Conservation (phyloP, 371 early-diverging fungal species). For the Lichtheimia hyalospora region DNA sequence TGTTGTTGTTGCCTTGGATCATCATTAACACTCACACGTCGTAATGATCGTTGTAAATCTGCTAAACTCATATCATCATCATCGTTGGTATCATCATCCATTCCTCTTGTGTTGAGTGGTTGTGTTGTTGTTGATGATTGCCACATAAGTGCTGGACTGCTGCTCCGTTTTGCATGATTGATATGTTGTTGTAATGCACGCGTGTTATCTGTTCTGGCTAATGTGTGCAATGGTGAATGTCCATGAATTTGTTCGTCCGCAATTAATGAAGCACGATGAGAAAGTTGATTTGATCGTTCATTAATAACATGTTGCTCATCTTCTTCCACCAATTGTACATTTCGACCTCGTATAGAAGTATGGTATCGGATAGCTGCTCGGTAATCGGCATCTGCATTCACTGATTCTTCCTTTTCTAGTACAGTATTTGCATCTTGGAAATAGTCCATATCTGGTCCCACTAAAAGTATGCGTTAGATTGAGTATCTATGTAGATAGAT, state of each 20-base stretch:
- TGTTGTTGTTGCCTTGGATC: conserved; percentile 4
- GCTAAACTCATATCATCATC: conserved; percentile 39
- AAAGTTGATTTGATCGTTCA: not conserved
- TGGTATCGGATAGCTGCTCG: conserved; percentile 24
- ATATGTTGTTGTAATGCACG: conserved; percentile 11
- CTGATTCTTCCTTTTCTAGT: conserved; percentile 14
- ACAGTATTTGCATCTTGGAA: conserved; percentile 36
- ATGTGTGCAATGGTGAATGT: conserved; percentile 12
- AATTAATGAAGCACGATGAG: conserved; percentile 5
- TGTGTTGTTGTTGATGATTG: conserved; percentile 1
- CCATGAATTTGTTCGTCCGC: conserved; percentile 12
- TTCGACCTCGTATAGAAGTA: conserved; percentile 32
- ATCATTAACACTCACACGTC: conserved; percentile 17
- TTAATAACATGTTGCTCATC: not conserved
- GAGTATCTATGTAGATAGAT: too few relatives aligned
- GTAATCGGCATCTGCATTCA: conserved; percentile 2
- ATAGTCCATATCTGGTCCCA: conserved; percentile 26
- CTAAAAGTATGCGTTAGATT: not conserved
- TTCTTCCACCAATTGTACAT: conserved; percentile 18
- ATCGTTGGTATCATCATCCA: conserved; percentile 7
- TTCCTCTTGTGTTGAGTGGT: not conserved
- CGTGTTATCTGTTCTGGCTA: conserved; percentile 15
- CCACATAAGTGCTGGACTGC: conserved; percentile 8
- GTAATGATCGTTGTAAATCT: conserved; percentile 30
- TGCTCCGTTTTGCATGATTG: not conserved